Base-by-base conservation (phyloP, 176 grass and related monocot genomes). In the Juncus effusus region DNA sequence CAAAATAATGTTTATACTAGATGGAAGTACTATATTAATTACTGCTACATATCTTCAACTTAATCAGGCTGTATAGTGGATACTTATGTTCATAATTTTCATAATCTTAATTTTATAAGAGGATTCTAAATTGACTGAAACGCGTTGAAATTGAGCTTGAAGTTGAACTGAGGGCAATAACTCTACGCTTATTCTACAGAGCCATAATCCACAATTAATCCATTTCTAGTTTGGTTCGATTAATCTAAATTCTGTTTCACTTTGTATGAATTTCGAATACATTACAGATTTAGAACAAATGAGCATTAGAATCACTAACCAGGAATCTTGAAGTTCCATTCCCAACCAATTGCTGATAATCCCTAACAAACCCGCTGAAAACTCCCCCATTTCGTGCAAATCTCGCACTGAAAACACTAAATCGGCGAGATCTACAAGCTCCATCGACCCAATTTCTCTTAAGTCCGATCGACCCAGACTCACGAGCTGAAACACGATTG, bases 321-420 rank as follows among this genome's bases (percentile, higher is more conserved):
- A 73, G 51, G n/a, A 60, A 65, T 58, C 61, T 77, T 7, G 60
- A 73, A 72, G 62, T 11, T 14, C 74, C 65, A 49, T 60, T 38
- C 11, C 74, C 74, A 16, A 6, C 12, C 13, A 70, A 61, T 13
- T 51, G 51, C 3, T 42, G 76, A 50, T 73, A 51, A 47, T 47
- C 44, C 71, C 72, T 66, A 10, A 66, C 38, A 11, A 73, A 60
- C 7, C 67, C 66, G 7, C 59, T 42, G 60, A 72, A 77, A 39
- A 52, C 49, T 13, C 52, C 7, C 1, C 74, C 60, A 72, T 61
- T 77, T 50, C 51, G 13, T 44, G 64, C 13, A 13, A 68, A 68
- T 36, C 51, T 36, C 11, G 45, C 45, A 3, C 45, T 54, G 19
- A 35, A 10, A 3, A 38, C 16, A 68, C 9, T 2, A 36, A 53